phyloP scores from a whole-genome alignment of 1,139 yeast genomes.

The Debaryomyces robertsiae region DNA sequence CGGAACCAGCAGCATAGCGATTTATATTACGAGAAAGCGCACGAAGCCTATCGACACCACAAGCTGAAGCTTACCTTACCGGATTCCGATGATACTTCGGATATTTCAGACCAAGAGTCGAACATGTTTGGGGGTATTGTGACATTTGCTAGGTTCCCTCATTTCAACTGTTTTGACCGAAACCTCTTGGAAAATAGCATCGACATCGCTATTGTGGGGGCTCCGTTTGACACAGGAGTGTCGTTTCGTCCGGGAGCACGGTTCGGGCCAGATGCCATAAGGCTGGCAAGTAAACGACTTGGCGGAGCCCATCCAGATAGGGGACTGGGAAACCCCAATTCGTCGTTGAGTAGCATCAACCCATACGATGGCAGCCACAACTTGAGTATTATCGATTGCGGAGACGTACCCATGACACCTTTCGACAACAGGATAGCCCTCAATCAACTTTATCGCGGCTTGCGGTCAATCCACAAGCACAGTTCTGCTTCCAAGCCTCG shows the following conservation, averaged over 20 bases:
- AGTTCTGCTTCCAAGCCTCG: slow-evolving; percentile 18
- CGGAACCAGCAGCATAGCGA: slow-evolving; percentile 9
- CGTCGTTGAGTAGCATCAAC: slow-evolving; percentile 23
- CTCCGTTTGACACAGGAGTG: slow-evolving; percentile 55
- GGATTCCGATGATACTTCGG: slow-evolving; percentile 39
- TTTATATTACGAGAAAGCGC: slow-evolving; percentile 15
- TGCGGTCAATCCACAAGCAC: slow-evolving; percentile 46
- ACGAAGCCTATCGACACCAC: slow-evolving; percentile 21
- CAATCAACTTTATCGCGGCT: slow-evolving; percentile 55
- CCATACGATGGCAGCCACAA: slow-evolving; percentile 36
- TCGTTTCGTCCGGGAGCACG: slow-evolving; percentile 53
- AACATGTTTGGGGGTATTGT: slow-evolving; percentile 46
- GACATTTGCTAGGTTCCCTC: slow-evolving; percentile 48
- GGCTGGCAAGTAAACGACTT: slow-evolving; percentile 43
- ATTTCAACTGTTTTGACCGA: slow-evolving; percentile 39
- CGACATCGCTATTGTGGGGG: slow-evolving; percentile 54
- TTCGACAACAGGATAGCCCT: slow-evolving; percentile 56
- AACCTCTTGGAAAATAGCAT: slow-evolving; percentile 18
- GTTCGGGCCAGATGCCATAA: slow-evolving; percentile 51
- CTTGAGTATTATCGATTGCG: slow-evolving; percentile 50
- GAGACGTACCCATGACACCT: slow-evolving; percentile 59
- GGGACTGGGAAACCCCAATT: slow-evolving; percentile 34
- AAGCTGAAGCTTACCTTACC: slow-evolving; percentile 34
- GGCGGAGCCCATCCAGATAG: slow-evolving; percentile 18
- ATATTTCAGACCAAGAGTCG: slow-evolving; percentile 23